Percentiles rank a stretch among this genome's conserved stretches.
Evolutionary conservation across 441 rosid genomes (phyloP).

Genomic region (Pelargonium fulgidum): DNA sequence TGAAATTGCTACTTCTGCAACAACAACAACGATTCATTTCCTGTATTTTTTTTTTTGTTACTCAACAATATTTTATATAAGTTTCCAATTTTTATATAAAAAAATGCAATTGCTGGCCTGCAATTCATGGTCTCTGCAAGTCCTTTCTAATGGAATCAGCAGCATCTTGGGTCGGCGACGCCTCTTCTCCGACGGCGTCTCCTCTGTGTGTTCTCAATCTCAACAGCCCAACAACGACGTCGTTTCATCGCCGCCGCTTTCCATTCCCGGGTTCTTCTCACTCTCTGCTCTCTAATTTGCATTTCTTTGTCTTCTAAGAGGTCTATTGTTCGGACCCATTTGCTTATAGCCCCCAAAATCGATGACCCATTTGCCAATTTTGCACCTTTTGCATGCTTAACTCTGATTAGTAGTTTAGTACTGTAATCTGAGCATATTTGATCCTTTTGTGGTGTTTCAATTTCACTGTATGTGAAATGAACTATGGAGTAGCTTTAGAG

Average conservation of each 20-base stretch:
- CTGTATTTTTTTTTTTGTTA: no score
- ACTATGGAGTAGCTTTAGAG: not conserved
- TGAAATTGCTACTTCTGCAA: no score
- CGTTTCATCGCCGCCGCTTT: conserved; percentile 24
- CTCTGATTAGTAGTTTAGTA: not conserved
- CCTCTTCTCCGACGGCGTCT: conserved; percentile 34
- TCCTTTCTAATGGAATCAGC: conserved; percentile 23
- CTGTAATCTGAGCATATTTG: not conserved
- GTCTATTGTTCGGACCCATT: not conserved
- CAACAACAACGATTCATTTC: no score
- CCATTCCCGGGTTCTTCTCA: conserved; percentile 27
- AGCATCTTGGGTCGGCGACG: conserved; percentile 42
- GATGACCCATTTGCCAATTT: not conserved
- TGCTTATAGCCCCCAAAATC: not conserved
- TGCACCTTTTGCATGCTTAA: not conserved
- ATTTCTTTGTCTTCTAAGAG: not conserved
- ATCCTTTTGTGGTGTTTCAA: not conserved
- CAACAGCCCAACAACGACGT: conserved; percentile 25
- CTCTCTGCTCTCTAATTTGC: not conserved
- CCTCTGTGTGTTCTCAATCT: conserved; percentile 29
- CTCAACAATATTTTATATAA: no score
- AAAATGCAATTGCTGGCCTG: conserved; percentile 49
- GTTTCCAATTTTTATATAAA: not conserved
- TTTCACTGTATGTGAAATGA: not conserved
- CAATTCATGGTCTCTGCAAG: conserved; percentile 40